phyloP scores from a whole-genome alignment of 2,329 filamentous ascomycete species.

The Verticillium tricorpus region DNA sequence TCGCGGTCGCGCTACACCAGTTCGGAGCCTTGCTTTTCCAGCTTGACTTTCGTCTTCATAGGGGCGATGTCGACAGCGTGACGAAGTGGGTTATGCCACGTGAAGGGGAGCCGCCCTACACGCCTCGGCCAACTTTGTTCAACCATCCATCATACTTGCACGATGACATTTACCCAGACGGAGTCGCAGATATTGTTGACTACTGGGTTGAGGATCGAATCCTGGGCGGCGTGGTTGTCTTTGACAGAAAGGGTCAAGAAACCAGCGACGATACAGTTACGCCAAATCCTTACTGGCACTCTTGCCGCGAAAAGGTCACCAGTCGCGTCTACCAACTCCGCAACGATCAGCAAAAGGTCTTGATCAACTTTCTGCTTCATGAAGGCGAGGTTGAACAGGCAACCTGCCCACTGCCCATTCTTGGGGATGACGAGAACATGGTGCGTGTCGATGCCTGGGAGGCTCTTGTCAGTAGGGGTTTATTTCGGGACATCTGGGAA shows the following conservation, averaged over 20 bases:
- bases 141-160: constrained; percentile 11
- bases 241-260: constrained; percentile 11
- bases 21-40: neutral
- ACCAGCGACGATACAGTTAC: neutral
- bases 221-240: constrained; percentile 17
- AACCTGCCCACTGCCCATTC: neutral
- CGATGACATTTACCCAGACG: constrained; percentile 15
- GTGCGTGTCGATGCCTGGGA: neutral
- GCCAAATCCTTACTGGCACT: no score
- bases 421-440: neutral
- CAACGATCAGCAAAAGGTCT: neutral
- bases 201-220: constrained; percentile 20
- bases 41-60: neutral
- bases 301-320: neutral
- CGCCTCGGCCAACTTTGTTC: constrained; percentile 10
- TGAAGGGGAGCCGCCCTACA: neutral
- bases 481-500: neutral
- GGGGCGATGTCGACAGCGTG: neutral
- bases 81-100: neutral
- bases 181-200: constrained; percentile 17
- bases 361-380: neutral
- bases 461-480: neutral
- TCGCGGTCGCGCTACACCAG: neutral
- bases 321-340: neutral
- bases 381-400: neutral